Evolutionary conservation across 371 early-diverging fungal species (phyloP).

Genomic region (Rhizopus arrhizus): DNA sequence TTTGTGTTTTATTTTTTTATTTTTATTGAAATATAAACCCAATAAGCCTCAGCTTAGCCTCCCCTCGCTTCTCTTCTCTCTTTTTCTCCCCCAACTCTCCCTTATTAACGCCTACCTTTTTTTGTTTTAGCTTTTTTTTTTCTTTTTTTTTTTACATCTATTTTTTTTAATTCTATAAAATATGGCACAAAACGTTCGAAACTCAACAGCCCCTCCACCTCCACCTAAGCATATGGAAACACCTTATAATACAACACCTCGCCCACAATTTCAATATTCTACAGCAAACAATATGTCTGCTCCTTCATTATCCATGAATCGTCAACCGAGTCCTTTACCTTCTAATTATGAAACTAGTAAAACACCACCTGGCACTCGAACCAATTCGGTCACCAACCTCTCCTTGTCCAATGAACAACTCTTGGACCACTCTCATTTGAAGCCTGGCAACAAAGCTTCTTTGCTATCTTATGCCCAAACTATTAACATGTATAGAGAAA

Average conservation of each 20-base stretch:
- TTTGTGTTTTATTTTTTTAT: conserved; percentile 12
- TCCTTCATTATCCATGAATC: conserved; percentile 24
- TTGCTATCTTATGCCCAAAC: conserved; percentile 67
- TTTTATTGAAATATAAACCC: conserved; percentile 27
- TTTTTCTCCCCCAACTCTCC: conserved; percentile 2
- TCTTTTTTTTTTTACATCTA: conserved; percentile 11
- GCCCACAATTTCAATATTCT: conserved; percentile 26
- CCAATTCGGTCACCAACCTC: conserved; percentile 38
- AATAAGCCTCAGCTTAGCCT: background rate
- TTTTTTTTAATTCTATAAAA: background rate
- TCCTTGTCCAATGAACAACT: conserved; percentile 49
- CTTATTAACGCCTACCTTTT: conserved; percentile 2
- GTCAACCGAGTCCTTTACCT: conserved; percentile 29
- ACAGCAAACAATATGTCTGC: conserved; percentile 25
- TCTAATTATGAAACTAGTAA: conserved; percentile 13
- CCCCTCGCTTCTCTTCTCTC: conserved; percentile 6
- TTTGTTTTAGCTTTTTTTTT: conserved; percentile 12
- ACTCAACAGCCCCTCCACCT: conserved; percentile 14
- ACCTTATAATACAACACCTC: conserved; percentile 18
- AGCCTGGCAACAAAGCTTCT: conserved; percentile 68
- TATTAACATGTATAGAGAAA: conserved; percentile 78
- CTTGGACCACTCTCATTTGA: conserved; percentile 67
- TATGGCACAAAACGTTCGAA: conserved; percentile 23
- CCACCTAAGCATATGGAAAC: conserved; percentile 32
- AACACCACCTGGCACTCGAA: conserved; percentile 40